phyloP scores from a whole-genome alignment of 352 stramenopile species.

The Pythium aphanidermatum region DNA sequence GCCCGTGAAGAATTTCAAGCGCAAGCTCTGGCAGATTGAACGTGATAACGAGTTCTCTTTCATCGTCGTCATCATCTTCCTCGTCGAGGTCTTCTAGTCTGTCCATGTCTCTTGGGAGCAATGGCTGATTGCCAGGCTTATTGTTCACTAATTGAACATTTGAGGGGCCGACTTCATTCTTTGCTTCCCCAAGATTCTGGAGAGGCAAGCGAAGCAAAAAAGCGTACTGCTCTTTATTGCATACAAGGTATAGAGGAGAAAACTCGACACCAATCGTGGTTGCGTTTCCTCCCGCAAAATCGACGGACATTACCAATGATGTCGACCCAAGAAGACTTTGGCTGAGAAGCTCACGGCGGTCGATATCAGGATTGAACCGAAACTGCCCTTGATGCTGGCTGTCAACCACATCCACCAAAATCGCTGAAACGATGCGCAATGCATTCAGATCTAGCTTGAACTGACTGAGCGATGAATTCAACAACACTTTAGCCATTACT shows the following conservation, averaged over 20 bases:
- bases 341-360: slow-evolving; percentile 10
- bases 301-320: slow-evolving; percentile 41
- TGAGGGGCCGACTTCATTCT: background rate
- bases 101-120: background rate
- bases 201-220: slow-evolving; percentile 70
- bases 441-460: slow-evolving; percentile 57
- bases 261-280: slow-evolving; percentile 51
- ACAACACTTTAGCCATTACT: slow-evolving; percentile 76
- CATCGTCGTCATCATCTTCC: slow-evolving; percentile 26
- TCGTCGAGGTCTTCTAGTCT: background rate
- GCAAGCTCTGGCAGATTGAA: slow-evolving; percentile 64
- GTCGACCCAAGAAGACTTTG: slow-evolving; percentile 75
- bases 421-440: slow-evolving; percentile 68
- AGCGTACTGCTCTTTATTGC: slow-evolving; percentile 78
- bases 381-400: no score
- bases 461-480: slow-evolving; percentile 76
- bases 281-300: slow-evolving; percentile 54
- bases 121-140: no score
- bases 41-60: slow-evolving; percentile 53
- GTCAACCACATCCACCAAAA: slow-evolving; percentile 47
- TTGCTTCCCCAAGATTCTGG: slow-evolving; percentile 63
- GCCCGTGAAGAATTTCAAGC: slow-evolving; percentile 71
- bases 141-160: no score
- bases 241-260: slow-evolving; percentile 65
- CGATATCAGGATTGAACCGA: no score